These are phyloP conservation scores for Vinca minor DNA, from an alignment of 257 asterid genomes.

Conservation along the genomic window DNA sequence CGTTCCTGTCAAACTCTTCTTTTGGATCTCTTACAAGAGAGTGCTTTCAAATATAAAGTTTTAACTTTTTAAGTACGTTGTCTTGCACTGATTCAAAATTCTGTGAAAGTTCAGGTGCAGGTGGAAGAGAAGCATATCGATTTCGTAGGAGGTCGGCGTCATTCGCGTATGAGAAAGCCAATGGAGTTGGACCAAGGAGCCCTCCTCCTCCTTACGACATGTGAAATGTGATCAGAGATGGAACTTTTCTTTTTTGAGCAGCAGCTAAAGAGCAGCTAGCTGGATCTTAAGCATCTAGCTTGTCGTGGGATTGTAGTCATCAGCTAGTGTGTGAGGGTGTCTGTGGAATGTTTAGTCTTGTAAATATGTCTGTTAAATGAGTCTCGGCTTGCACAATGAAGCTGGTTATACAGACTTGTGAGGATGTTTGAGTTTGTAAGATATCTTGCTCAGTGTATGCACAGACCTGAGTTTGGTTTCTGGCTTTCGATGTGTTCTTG, in stretches of 20 bases:
- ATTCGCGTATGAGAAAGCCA: constrained; percentile 65
- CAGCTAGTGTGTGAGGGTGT: constrained; percentile 5
- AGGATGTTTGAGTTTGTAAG: too few relatives aligned
- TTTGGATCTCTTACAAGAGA: too few relatives aligned
- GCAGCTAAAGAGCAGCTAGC: constrained; percentile 9
- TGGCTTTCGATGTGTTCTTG: too few relatives aligned
- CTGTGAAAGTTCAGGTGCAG: constrained; percentile 24
- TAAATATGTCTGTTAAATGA: constrained; percentile 15
- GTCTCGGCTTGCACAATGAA: too few relatives aligned
- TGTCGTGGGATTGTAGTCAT: constrained; percentile 1
- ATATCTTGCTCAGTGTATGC: too few relatives aligned
- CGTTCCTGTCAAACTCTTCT: too few relatives aligned
- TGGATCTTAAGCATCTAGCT: constrained; percentile 12
- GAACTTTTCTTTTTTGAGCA: constrained; percentile 1
- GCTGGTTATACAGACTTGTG: too few relatives aligned
- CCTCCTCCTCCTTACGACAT: constrained; percentile 91
- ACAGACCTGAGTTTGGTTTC: too few relatives aligned
- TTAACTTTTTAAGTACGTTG: too few relatives aligned
- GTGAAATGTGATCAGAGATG: constrained; percentile 35
- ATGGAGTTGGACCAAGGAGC: constrained; percentile 79
- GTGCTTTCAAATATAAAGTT: too few relatives aligned
- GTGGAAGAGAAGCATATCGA: constrained; percentile 71
- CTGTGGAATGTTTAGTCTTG: constrained; percentile 6
- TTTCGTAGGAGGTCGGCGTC: constrained; percentile 73
- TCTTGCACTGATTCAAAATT: not conserved